Conservation (phyloP, 1,284 basidiomycete species). For the Kwoniella shivajii region DNA sequence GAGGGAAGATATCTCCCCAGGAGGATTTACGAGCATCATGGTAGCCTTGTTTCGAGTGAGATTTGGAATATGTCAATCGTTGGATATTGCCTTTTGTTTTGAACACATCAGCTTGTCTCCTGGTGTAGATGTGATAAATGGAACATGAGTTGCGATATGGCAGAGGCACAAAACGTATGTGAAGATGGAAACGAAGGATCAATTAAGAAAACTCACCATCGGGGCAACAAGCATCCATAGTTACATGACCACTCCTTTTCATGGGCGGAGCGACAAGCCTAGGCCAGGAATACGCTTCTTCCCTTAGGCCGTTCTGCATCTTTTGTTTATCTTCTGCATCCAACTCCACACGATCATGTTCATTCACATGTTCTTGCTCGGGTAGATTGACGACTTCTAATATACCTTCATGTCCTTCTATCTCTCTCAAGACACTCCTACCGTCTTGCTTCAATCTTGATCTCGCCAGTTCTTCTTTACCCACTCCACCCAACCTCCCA, state of each 20-base stretch:
- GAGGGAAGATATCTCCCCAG: conserved; percentile 96
- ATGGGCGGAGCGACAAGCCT: conserved; percentile 85
- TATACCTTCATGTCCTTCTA: conserved; percentile 40
- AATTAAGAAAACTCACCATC: conserved; percentile 62
- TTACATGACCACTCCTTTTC: conserved; percentile 89
- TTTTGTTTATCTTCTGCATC: conserved; percentile 14
- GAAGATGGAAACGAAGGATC: not conserved
- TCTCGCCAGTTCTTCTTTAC: conserved; percentile 35
- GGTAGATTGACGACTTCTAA: conserved; percentile 18
- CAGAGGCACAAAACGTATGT: no score
- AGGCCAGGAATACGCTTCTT: conserved; percentile 77
- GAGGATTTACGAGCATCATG: conserved; percentile 90
- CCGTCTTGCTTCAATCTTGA: conserved; percentile 29
- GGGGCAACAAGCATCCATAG: conserved; percentile 83
- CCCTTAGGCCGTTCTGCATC: conserved; percentile 32
- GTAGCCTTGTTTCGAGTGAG: conserved; percentile 89
- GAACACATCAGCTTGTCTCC: not conserved
- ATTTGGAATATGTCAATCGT: conserved; percentile 85
- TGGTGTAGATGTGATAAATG: not conserved
- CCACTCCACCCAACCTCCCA: conserved; percentile 43
- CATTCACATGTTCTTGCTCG: conserved; percentile 5
- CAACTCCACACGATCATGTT: conserved; percentile 1
- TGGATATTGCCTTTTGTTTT: conserved; percentile 74
- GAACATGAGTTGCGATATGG: not conserved
- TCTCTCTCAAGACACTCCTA: conserved; percentile 31